These are phyloP conservation scores for Hypomyces rosellus DNA, from an alignment of 2,329 filamentous ascomycete genomes.

Conservation along the genomic window DNA sequence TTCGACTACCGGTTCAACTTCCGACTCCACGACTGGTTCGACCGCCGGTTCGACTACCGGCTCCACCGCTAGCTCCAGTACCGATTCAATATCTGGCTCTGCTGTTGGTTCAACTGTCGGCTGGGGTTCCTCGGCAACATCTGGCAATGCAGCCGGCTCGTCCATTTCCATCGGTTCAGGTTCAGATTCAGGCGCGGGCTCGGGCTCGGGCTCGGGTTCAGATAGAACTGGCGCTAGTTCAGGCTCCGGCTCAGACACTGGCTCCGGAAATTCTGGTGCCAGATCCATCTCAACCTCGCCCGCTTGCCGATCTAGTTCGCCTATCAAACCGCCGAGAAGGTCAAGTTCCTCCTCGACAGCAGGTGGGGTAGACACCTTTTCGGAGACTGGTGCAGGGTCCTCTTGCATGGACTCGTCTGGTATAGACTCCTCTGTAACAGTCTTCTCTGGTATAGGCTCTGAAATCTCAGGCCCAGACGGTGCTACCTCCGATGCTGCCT, in stretches of 20 bases:
- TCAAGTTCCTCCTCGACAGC: constrained; percentile 34
- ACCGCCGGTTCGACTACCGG: not conserved
- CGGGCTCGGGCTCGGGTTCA: not conserved
- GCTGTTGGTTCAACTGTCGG: not conserved
- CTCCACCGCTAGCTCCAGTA: not conserved
- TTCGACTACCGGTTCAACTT: constrained; percentile 1
- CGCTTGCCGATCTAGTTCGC: constrained; percentile 36
- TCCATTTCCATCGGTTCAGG: not conserved
- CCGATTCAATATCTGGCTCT: not conserved
- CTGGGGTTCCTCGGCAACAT: not conserved
- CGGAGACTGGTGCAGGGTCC: not conserved
- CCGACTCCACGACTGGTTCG: not conserved
- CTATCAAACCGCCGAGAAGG: constrained; percentile 39
- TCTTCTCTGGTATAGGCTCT: no score
- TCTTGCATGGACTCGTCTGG: no score
- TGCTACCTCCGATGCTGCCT: constrained; percentile 11
- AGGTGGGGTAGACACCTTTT: not conserved
- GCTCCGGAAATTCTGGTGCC: no score
- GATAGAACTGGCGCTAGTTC: constrained; percentile 1
- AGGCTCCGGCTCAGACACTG: constrained; percentile 4
- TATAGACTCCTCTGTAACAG: no score
- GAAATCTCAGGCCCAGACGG: constrained; percentile 13
- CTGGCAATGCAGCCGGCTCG: not conserved
- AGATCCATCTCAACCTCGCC: not conserved
- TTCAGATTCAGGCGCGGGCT: not conserved